Conservation (phyloP, 108 stramenopile genomes). For the Stephanodiscus triporus region DNA sequence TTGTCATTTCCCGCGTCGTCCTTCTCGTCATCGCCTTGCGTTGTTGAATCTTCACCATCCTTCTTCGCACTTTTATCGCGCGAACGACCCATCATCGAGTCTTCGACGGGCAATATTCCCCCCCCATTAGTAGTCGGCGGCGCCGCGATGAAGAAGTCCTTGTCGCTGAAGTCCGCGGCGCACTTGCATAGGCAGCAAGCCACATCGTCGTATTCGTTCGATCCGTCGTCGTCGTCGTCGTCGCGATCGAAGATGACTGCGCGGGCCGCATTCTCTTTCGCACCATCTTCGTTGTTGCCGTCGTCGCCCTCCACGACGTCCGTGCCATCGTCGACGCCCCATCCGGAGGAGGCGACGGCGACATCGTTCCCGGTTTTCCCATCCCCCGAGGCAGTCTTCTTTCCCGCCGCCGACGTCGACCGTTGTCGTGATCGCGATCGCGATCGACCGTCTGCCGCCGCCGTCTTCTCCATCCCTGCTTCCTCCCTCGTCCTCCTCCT, state of each 20-base stretch:
- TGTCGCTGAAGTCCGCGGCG: conserved; percentile 77
- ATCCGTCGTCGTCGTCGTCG: conserved; percentile 9
- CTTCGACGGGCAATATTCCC: not conserved
- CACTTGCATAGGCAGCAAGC: conserved; percentile 85
- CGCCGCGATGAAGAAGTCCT: conserved; percentile 61
- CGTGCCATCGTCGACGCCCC: not conserved
- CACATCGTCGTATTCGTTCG: conserved; percentile 36
- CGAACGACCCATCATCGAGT: not conserved
- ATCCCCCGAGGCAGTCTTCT: not conserved
- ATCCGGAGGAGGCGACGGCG: too few relatives aligned
- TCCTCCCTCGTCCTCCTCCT: not conserved
- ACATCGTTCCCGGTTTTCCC: too few relatives aligned
- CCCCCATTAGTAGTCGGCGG: not conserved
- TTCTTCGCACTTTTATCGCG: not conserved
- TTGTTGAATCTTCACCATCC: not conserved
- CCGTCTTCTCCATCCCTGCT: not conserved
- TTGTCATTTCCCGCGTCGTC: conserved; percentile 10
- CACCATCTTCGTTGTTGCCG: not conserved
- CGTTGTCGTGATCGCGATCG: not conserved
- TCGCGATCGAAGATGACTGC: not conserved
- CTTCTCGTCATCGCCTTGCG: not conserved
- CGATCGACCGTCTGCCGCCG: not conserved
- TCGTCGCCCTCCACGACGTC: not conserved
- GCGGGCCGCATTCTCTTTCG: not conserved
- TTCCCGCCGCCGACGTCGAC: not conserved